Base-by-base conservation (phyloP, 441 rosid species). In the Gossypium lobatum region DNA sequence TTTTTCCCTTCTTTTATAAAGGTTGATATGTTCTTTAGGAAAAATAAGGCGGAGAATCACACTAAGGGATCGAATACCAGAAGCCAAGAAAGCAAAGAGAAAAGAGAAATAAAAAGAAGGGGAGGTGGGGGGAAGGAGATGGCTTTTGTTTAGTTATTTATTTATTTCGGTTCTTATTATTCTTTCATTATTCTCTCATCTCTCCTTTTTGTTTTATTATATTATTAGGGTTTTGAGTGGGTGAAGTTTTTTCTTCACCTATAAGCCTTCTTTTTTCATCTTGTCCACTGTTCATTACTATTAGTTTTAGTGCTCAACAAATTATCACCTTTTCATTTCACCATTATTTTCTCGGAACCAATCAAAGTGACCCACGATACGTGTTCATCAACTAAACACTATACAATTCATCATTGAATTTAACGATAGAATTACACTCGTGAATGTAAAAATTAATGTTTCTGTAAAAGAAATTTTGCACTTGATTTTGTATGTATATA, bases 11-110 rank as follows among this genome's bases (percentile, higher is more conserved):
- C 78, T 87, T 83, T 76, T 73, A 77, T 74, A 86, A 84, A 85
- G 87, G 58, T 80, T 59, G 80, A 66, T 31, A 65, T 75, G 73
- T 73, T 68, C 76, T 81, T 60, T 76, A 81, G 74, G 84, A 64
- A 52, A 78, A 78, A 69, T 73, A 80, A 74, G 88, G 86, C 82
- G 88, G 89, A 85, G 88, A 82, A 84, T 87, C 80, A 82, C 73
- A 73, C 78, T 71, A 66, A 75, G 72, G 70, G n/a, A n/a, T n/a
- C n/a, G 78, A 77, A 60, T 79, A 81, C 80, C 86, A 84, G 90
- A 78, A 75, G 75, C 77, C 61, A 79, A 78, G 82, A 81, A 80
- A 88, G 81, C 73, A 79, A 79, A 77, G 82, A 76, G 76, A 79
- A 79, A 81, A 85, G 82, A 82, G 76, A 79, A 85, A 66, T 78